phyloP scores from a whole-genome alignment of 805 yeast genomes.

The Candida vartiovaarae region DNA sequence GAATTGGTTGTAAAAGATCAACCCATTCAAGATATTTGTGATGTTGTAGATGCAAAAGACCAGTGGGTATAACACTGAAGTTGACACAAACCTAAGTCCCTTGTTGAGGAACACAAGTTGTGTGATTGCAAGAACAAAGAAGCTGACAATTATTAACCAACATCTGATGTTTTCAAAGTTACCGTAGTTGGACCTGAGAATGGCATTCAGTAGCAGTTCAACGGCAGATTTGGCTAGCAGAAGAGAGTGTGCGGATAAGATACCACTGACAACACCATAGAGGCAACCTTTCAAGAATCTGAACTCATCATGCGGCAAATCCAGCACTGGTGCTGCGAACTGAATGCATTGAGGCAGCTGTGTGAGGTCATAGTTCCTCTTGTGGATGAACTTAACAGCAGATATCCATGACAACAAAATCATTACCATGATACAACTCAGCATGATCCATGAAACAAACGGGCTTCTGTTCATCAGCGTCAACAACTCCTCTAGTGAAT shows the following conservation, averaged over 20 bases:
- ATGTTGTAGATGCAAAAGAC: slow-evolving; percentile 80
- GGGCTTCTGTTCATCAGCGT: slow-evolving; percentile 33
- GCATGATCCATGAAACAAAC: slow-evolving; percentile 52
- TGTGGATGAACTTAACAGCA: slow-evolving; percentile 9
- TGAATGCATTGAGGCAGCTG: slow-evolving; percentile 1
- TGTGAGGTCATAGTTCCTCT: background rate
- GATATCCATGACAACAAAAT: slow-evolving; percentile 25
- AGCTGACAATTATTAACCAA: slow-evolving; percentile 45
- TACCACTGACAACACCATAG: slow-evolving; percentile 67
- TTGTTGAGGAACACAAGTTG: slow-evolving; percentile 70
- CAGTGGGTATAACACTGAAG: slow-evolving; percentile 76
- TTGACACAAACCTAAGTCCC: slow-evolving; percentile 63
- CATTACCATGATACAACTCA: slow-evolving; percentile 28
- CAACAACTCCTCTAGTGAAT: slow-evolving; percentile 40
- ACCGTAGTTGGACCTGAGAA: slow-evolving; percentile 26
- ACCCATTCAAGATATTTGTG: slow-evolving; percentile 57
- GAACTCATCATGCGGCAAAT: slow-evolving; percentile 7
- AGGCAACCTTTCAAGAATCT: slow-evolving; percentile 46
- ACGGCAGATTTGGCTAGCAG: slow-evolving; percentile 80
- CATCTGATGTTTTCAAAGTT: slow-evolving; percentile 35
- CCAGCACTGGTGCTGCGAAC: background rate
- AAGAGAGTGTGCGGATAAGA: slow-evolving; percentile 78
- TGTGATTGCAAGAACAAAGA: slow-evolving; percentile 56
- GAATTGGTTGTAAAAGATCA: slow-evolving; percentile 52
- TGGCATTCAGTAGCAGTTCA: slow-evolving; percentile 50